Percentiles rank a stretch among this genome's conserved stretches.
These are phyloP conservation scores for Phaeolepiota aurea DNA, from an alignment of 768 basidiomycete genomes.

Conservation along the genomic window DNA sequence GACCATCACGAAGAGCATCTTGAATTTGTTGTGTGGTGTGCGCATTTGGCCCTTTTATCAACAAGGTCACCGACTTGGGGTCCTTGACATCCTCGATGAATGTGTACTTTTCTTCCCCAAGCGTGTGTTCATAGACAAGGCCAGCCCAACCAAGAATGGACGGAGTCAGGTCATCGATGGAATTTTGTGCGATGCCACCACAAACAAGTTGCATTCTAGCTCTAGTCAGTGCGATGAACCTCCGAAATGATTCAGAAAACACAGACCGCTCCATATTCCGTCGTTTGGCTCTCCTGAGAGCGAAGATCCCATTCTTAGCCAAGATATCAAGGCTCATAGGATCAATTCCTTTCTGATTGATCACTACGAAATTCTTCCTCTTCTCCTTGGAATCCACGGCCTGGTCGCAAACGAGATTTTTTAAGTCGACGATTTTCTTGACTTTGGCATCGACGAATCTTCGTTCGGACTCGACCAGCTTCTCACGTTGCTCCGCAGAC, in stretches of 20 bases:
- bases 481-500: constrained; percentile 95
- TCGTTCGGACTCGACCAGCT: constrained; percentile 95
- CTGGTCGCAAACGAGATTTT: constrained; percentile 94
- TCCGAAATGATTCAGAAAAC: not conserved
- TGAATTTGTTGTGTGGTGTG: constrained; percentile 96
- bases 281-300: constrained; percentile 90
- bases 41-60: constrained; percentile 96
- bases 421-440: constrained; percentile 93
- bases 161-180: constrained; percentile 91
- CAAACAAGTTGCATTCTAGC: constrained; percentile 84
- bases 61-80: constrained; percentile 90
- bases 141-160: constrained; percentile 95
- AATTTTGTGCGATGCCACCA: constrained; percentile 95
- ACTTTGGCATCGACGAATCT: constrained; percentile 90
- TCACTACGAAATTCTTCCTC: constrained; percentile 82
- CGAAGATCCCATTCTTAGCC: constrained; percentile 94
- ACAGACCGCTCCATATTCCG: constrained; percentile 95
- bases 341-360: constrained; percentile 99
- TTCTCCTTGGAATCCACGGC: constrained; percentile 77
- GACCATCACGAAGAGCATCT: constrained; percentile 95
- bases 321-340: constrained; percentile 93
- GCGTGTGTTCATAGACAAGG: constrained; percentile 96
- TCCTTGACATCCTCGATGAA: constrained; percentile 95
- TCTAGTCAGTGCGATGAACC: not conserved
- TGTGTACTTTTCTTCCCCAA: constrained; percentile 98